phyloP scores from a whole-genome alignment of 352 stramenopile genomes.

The Phytophthora kernoviae region DNA sequence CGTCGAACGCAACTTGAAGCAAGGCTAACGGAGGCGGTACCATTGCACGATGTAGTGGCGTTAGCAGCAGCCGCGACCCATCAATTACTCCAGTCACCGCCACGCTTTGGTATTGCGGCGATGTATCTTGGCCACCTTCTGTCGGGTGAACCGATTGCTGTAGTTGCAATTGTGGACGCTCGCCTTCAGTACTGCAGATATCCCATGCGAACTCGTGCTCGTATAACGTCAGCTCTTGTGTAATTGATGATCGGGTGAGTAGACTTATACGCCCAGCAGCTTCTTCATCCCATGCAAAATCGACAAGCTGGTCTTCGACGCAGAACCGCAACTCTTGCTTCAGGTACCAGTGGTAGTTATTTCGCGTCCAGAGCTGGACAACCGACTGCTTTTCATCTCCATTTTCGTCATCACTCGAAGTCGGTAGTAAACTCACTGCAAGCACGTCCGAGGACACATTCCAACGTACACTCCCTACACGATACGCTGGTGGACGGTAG shows the following conservation, averaged over 20 bases:
- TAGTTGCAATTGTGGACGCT: slow-evolving; percentile 8
- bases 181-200: slow-evolving; percentile 27
- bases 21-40: slow-evolving; percentile 74
- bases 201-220: slow-evolving; percentile 68
- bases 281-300: slow-evolving; percentile 68
- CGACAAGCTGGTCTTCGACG: slow-evolving; percentile 24
- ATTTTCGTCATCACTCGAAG: not conserved
- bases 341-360: slow-evolving; percentile 88
- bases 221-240: slow-evolving; percentile 26
- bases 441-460: slow-evolving; percentile 75
- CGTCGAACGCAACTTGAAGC: slow-evolving; percentile 41
- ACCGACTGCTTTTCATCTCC: slow-evolving; percentile 9
- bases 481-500: slow-evolving; percentile 34
- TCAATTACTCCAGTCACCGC: slow-evolving; percentile 67
- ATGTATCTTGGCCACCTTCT: not conserved
- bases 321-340: slow-evolving; percentile 64
- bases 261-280: slow-evolving; percentile 41
- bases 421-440: slow-evolving; percentile 48
- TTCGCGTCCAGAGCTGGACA: slow-evolving; percentile 76
- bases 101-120: slow-evolving; percentile 22
- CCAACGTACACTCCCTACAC: slow-evolving; percentile 51
- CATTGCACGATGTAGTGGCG: slow-evolving; percentile 63
- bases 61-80: slow-evolving; percentile 64
- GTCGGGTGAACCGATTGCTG: not conserved
- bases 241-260: slow-evolving; percentile 23